Percentiles rank a stretch among this genome's conserved stretches.
Conservation (phyloP, 1,139 yeast species). For the Nakaseomyces kungkrabaensis region DNA sequence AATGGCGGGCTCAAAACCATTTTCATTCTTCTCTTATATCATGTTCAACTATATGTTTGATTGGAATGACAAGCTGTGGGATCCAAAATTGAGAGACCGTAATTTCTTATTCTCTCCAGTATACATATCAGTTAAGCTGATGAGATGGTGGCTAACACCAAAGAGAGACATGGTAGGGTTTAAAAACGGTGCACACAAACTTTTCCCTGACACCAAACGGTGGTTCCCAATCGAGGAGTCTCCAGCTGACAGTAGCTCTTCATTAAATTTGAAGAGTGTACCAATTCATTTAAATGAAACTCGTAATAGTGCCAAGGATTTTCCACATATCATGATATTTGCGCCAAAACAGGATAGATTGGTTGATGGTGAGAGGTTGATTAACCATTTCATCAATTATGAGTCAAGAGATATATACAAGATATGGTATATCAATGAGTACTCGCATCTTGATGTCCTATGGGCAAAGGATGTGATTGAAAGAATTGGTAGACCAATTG, state of each 20-base stretch:
- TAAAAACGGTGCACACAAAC: slow-evolving; percentile 21
- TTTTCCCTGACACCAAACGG: slow-evolving; percentile 26
- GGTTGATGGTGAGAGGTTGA: slow-evolving; percentile 50
- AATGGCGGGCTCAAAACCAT: slow-evolving; percentile 42
- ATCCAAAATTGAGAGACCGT: slow-evolving; percentile 50
- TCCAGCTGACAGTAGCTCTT: background rate
- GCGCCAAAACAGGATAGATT: slow-evolving; percentile 46
- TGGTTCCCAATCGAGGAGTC: slow-evolving; percentile 24
- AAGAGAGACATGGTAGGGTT: slow-evolving; percentile 20
- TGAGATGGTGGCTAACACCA: slow-evolving; percentile 78
- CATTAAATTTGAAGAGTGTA: slow-evolving; percentile 27
- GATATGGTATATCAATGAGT: slow-evolving; percentile 40
- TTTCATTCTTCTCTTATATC: slow-evolving; percentile 57
- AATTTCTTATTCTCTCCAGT: slow-evolving; percentile 81
- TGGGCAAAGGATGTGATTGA: slow-evolving; percentile 78
- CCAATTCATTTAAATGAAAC: slow-evolving; percentile 23
- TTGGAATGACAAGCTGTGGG: slow-evolving; percentile 81
- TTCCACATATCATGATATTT: slow-evolving; percentile 37
- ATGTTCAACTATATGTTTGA: slow-evolving; percentile 81
- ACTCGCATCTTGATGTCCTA: slow-evolving; percentile 82
- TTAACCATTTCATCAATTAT: slow-evolving; percentile 36
- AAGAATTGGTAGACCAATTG: slow-evolving; percentile 38
- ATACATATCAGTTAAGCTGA: slow-evolving; percentile 64
- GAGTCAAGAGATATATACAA: slow-evolving; percentile 41
- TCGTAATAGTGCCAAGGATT: slow-evolving; percentile 9